Conservation (phyloP, 495 filamentous ascomycete species). For the Pseudoneurospora amorphoporcata region DNA sequence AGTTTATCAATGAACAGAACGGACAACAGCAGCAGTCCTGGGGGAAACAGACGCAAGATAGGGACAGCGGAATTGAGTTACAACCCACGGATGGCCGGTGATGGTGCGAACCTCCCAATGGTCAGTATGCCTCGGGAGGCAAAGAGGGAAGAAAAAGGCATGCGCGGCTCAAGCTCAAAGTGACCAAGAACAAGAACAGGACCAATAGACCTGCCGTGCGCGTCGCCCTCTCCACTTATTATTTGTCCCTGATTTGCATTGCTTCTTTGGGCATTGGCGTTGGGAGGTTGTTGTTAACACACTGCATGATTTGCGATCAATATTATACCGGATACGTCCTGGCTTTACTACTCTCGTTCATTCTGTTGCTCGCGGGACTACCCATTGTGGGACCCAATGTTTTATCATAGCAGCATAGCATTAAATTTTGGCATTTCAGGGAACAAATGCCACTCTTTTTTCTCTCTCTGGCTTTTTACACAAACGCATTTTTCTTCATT, state of each 20-base stretch:
- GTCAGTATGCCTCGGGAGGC: background rate
- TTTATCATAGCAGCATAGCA: background rate
- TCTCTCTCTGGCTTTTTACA: background rate
- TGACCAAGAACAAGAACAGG: background rate
- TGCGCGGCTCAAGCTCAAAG: background rate
- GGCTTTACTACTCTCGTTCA: background rate
- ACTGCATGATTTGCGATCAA: background rate
- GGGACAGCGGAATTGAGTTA: slow-evolving; percentile 44
- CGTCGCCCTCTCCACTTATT: background rate
- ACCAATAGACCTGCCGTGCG: background rate
- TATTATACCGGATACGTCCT: background rate
- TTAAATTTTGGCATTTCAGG: background rate
- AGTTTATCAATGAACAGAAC: background rate
- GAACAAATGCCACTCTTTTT: background rate
- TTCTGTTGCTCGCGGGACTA: background rate
- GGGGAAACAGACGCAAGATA: slow-evolving; percentile 34
- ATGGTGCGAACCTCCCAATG: slow-evolving; percentile 3
- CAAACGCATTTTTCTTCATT: background rate
- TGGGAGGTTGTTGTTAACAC: background rate
- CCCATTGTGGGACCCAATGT: background rate
- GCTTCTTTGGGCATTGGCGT: background rate
- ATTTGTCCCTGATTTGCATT: background rate
- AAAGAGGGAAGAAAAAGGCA: background rate
- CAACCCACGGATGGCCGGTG: slow-evolving; percentile 24
- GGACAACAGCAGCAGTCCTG: slow-evolving; percentile 8